These are phyloP conservation scores for Hypoxylon sp. DNA, from an alignment of 2,329 filamentous ascomycete genomes.

Conservation along the genomic window DNA sequence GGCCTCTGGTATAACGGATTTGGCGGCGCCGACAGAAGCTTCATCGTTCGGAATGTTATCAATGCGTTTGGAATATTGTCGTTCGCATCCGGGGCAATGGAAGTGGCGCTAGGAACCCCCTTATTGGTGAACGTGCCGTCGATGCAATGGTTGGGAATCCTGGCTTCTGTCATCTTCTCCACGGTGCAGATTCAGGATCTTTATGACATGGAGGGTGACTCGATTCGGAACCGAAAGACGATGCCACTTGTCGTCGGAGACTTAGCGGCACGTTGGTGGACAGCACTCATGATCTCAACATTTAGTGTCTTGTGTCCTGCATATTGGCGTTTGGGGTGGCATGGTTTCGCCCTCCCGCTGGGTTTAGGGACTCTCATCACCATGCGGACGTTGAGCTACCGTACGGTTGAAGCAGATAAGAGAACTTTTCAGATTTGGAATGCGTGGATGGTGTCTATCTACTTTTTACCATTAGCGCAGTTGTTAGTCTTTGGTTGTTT, in stretches of 20 bases:
- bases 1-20: conserved; percentile 15
- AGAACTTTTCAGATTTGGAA: conserved; percentile 13
- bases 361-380: background rate
- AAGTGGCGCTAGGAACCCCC: conserved; percentile 1
- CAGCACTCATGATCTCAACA: conserved; percentile 1
- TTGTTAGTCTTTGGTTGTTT: background rate
- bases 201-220: conserved; percentile 40
- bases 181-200: conserved; percentile 43
- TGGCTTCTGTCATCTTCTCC: conserved; percentile 29
- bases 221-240: conserved; percentile 28
- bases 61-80: conserved; percentile 29
- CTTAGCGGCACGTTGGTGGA: conserved; percentile 11
- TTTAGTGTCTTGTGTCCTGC: conserved; percentile 10
- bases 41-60: conserved; percentile 43
- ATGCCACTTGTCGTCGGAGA: conserved; percentile 33
- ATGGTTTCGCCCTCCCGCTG: background rate
- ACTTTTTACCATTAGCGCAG: conserved; percentile 2
- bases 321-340: conserved; percentile 9
- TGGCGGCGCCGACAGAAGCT: conserved; percentile 28
- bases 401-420: conserved; percentile 5
- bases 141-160: conserved; percentile 29
- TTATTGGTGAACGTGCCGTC: background rate
- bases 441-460: conserved; percentile 10
- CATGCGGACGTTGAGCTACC: background rate
- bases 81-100: conserved; percentile 9